A percentile compares a stretch with the other conserved stretches of the same genome.
Conservation (phyloP, 306 rosid genomes). For the Castanea mollissima region DNA sequence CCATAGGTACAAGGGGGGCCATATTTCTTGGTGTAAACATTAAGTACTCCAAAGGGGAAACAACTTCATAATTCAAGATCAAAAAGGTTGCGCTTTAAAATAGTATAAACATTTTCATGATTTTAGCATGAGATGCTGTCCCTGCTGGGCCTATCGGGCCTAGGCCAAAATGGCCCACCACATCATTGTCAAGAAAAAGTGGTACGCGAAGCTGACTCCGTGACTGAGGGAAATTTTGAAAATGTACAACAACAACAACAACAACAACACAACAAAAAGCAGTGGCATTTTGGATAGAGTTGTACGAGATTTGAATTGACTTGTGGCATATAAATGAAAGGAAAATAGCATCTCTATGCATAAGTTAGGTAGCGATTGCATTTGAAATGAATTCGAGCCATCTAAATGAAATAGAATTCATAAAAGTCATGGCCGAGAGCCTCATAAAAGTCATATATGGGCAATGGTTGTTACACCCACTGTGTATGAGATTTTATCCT, state of each 20-base stretch:
- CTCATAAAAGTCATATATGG: too few relatives aligned
- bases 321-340: not conserved
- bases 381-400: not conserved
- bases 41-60: not conserved
- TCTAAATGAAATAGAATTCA: not conserved
- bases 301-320: not conserved
- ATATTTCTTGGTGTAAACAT: constrained; percentile 19
- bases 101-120: not conserved
- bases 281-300: not conserved
- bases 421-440: not conserved
- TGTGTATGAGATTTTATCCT: too few relatives aligned
- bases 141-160: not conserved
- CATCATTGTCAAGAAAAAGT: constrained; percentile 12
- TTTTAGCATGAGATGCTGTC: constrained; percentile 11
- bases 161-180: constrained; percentile 7
- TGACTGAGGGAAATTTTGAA: constrained; percentile 22
- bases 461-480: too few relatives aligned
- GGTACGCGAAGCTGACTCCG: constrained; percentile 23
- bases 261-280: too few relatives aligned
- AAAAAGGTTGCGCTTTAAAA: not conserved
- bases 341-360: too few relatives aligned
- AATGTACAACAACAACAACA: too few relatives aligned
- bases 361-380: not conserved
- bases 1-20: not conserved
- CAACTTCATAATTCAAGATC: constrained; percentile 2